These are phyloP conservation scores for Gilbertella persicaria DNA, from an alignment of 371 early-diverging fungal genomes.

Conservation along the genomic window DNA sequence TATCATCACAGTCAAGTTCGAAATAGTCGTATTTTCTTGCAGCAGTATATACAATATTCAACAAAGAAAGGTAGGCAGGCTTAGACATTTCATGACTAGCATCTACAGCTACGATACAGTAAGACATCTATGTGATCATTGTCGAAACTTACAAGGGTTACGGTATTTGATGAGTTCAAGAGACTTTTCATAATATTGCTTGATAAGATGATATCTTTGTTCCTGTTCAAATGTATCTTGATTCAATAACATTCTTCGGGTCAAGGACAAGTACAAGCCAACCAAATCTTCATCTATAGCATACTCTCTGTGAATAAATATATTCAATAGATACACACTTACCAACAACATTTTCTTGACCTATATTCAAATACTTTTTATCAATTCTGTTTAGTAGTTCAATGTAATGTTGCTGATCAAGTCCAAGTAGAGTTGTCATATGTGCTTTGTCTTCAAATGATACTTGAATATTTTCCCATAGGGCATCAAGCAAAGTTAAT, in stretches of 20 bases:
- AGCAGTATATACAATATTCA: constrained; percentile 28
- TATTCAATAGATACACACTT: neutral
- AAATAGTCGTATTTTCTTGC: constrained; percentile 14
- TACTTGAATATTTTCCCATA: constrained; percentile 32
- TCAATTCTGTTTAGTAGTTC: constrained; percentile 21
- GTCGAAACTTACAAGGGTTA: constrained; percentile 17
- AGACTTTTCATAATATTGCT: constrained; percentile 14
- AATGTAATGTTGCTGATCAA: neutral
- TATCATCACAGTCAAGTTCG: constrained; percentile 19
- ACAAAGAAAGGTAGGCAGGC: constrained; percentile 20
- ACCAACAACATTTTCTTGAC: constrained; percentile 37
- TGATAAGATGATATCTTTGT: constrained; percentile 11
- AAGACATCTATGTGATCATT: neutral
- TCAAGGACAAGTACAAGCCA: constrained; percentile 31
- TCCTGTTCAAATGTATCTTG: constrained; percentile 3
- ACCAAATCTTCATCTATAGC: constrained; percentile 31
- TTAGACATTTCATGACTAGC: constrained; percentile 38
- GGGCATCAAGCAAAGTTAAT: constrained; percentile 26
- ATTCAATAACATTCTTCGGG: constrained; percentile 17
- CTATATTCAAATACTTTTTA: constrained; percentile 20
- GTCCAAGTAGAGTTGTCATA: constrained; percentile 4
- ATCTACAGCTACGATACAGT: neutral
- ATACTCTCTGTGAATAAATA: neutral
- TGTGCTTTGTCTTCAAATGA: constrained; percentile 20
- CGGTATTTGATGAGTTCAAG: constrained; percentile 20